These are phyloP conservation scores for Penicillium sp. DNA, from an alignment of 2,329 filamentous ascomycete genomes.

Conservation along the genomic window DNA sequence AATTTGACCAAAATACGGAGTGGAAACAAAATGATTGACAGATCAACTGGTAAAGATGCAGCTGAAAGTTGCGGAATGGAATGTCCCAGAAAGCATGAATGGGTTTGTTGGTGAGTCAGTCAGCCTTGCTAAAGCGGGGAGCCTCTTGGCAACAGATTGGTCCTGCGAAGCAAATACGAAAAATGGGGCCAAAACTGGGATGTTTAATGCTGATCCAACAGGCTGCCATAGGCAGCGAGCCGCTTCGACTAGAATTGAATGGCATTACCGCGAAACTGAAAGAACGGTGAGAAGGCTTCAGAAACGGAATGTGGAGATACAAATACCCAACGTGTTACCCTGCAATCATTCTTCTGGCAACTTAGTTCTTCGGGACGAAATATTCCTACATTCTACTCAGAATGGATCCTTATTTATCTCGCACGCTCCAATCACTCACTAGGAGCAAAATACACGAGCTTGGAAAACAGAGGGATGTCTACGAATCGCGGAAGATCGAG, in stretches of 20 bases:
- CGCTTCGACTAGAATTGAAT: neutral
- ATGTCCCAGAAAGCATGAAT: no score
- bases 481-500: constrained; percentile 19
- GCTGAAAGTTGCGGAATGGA: no score
- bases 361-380: neutral
- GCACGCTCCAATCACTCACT: constrained; percentile 23
- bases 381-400: neutral
- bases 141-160: neutral
- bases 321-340: neutral
- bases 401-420: constrained; percentile 1
- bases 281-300: neutral
- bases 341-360: neutral
- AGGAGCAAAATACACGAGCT: constrained; percentile 33
- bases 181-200: neutral
- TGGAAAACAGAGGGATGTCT: constrained; percentile 25
- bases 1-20: no score
- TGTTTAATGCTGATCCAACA: neutral
- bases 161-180: neutral
- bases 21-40: no score
- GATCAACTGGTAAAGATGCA: no score
- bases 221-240: neutral
- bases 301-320: neutral
- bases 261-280: neutral
- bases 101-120: no score
- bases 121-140: no score